Percentiles rank a stretch among this genome's conserved stretches.
These are phyloP conservation scores for Gracilaria domingensis DNA, from an alignment of 23 red algal genomes.

Conservation along the genomic window DNA sequence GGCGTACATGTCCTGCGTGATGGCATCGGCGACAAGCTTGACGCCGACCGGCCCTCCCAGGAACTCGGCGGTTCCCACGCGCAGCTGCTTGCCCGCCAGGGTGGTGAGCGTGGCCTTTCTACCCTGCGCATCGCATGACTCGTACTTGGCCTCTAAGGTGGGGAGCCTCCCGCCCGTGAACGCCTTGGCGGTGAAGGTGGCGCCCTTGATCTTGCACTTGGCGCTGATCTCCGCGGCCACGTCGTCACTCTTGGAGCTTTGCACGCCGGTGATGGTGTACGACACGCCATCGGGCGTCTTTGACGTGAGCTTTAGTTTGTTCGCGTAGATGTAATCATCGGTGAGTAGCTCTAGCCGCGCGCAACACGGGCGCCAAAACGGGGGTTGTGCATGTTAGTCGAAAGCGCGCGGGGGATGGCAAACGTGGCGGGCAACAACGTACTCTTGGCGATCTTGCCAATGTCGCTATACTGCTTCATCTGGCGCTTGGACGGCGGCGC, in stretches of 20 bases:
- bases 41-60: slow-evolving; percentile 51
- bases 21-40: slow-evolving; percentile 38
- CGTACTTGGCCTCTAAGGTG: slow-evolving; percentile 62
- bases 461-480: slow-evolving; percentile 77
- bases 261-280: slow-evolving; percentile 79
- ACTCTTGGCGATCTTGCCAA: slow-evolving; percentile 84
- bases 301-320: slow-evolving; percentile 85
- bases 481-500: slow-evolving; percentile 11
- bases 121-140: slow-evolving; percentile 48
- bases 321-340: slow-evolving; percentile 84
- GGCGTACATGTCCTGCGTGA: slow-evolving; percentile 20
- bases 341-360: slow-evolving; percentile 73
- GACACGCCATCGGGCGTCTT: slow-evolving; percentile 79
- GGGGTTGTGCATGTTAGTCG: no score
- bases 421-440: slow-evolving; percentile 4
- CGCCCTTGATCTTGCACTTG: slow-evolving; percentile 63
- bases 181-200: slow-evolving; percentile 69
- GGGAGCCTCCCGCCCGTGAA: slow-evolving; percentile 52
- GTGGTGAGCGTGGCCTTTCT: slow-evolving; percentile 49
- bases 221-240: slow-evolving; percentile 71
- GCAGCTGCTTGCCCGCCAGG: slow-evolving; percentile 16
- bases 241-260: slow-evolving; percentile 36
- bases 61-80: slow-evolving; percentile 49
- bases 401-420: no score
- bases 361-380: neutral